Base-by-base conservation (phyloP, 1,139 yeast genomes). In the Taiozyma onychis region DNA sequence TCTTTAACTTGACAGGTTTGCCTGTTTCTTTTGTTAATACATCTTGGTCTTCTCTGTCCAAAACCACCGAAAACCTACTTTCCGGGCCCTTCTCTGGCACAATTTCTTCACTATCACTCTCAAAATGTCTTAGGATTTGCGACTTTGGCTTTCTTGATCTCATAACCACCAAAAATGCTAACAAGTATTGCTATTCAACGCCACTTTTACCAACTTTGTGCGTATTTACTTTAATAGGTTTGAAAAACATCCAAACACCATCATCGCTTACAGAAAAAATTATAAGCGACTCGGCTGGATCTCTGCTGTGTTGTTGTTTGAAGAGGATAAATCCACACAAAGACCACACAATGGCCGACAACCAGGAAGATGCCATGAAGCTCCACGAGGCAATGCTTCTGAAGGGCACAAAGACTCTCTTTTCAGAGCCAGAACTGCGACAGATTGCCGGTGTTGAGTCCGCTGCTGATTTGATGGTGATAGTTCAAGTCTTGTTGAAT, bases 401-500 rank as follows among this genome's bases (percentile, higher is more conserved):
- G 16, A 39, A 56, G 24, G 54, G 56, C 1, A 57, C 48, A 13
- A 48, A 49, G 6, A 52, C 57, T 1, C 48, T 54, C 2, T 60
- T 57, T 44, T 44, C 58, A 2, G 58, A 57, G 32, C 47, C 54
- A 6, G 59, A 60, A 41, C 57, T 59, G 22, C 53, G 55, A 48
- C 43, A 50, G 22, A 45, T 58, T n/a, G 49, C 54, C 1, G 56
- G 53, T 13, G 55, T 56, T 9, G 54, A 48, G 10, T 45, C 50
- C 2, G 53, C 55, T 4, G 67, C 67, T 41, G 83, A 80, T 52
- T 69, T 88, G 48, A 77, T 86, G 76, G 68, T 67, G 28, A 66
- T 78, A 46, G 80, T 85, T 1, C 96, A 88, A 66, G 85, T 81
- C 56, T 74, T 88, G 47, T 70, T 85, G 57, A 78, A 84, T 50